Conservation (phyloP, 2,329 filamentous ascomycete species). For the Tolypocladium inflatum region DNA sequence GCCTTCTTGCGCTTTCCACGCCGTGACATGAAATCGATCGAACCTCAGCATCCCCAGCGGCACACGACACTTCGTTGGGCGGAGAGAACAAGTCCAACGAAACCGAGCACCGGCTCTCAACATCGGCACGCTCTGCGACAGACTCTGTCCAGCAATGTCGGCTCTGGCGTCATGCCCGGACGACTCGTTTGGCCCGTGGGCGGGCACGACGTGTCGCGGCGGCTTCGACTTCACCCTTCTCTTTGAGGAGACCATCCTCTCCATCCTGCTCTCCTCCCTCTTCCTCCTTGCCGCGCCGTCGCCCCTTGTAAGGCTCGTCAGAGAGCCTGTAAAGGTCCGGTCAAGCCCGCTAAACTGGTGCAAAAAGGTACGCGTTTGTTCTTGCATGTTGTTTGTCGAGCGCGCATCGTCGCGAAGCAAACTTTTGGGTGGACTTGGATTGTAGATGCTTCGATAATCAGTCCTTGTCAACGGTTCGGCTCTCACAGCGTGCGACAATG, state of each 20-base stretch:
- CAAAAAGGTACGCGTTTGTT: conserved; percentile 1
- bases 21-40: background rate
- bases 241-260: conserved; percentile 10
- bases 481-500: no score
- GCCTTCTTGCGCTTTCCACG: background rate
- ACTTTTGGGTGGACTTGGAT: background rate
- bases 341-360: background rate
- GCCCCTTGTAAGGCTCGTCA: background rate
- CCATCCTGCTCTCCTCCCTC: conserved; percentile 2
- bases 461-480: background rate
- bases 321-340: background rate
- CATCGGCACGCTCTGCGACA: background rate
- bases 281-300: conserved; percentile 1
- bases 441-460: background rate
- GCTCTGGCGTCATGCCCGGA: background rate
- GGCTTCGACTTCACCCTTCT: conserved; percentile 12
- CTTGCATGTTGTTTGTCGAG: background rate
- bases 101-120: background rate
- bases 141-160: background rate
- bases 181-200: conserved; percentile 4
- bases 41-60: no score
- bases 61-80: no score
- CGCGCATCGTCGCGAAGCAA: background rate
- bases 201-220: conserved; percentile 6
- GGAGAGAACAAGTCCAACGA: background rate